Evolutionary conservation across 179 eudicot genomes (phyloP).

Genomic region (Pouteria campechiana): DNA sequence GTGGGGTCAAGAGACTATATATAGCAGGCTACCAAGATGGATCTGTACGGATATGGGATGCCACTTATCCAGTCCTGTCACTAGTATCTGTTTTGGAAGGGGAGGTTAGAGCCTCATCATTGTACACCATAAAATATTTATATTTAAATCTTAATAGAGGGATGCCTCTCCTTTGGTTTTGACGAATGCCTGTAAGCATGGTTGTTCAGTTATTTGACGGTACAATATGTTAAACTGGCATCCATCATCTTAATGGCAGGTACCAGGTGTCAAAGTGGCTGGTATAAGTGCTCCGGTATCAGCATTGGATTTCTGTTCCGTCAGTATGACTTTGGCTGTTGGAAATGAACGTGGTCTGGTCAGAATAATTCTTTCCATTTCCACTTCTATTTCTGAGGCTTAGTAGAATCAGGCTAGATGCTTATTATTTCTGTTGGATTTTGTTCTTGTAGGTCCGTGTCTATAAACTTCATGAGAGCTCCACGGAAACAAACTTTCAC

Average conservation of each 20-base stretch:
- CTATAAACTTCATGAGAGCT: slow-evolving; percentile 28
- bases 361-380: slow-evolving; percentile 10
- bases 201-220: background rate
- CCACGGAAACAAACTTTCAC: slow-evolving; percentile 28
- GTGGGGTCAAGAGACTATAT: slow-evolving; percentile 41
- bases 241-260: slow-evolving; percentile 27
- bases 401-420: slow-evolving; percentile 1
- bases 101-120: slow-evolving; percentile 47
- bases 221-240: background rate
- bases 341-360: slow-evolving; percentile 72
- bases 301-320: slow-evolving; percentile 49
- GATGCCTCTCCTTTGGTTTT: background rate
- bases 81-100: slow-evolving; percentile 33
- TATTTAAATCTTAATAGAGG: background rate
- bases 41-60: slow-evolving; percentile 74
- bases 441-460: slow-evolving; percentile 38
- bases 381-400: background rate
- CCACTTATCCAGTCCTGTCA: slow-evolving; percentile 59
- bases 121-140: background rate
- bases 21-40: slow-evolving; percentile 81
- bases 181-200: no score
- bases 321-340: slow-evolving; percentile 46
- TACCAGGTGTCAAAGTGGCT: slow-evolving; percentile 29
- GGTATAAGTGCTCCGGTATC: slow-evolving; percentile 58
- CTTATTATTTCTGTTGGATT: slow-evolving; percentile 7